These are phyloP conservation scores for Penicillium janthinellum DNA, from an alignment of 2,329 filamentous ascomycete genomes.

Conservation along the genomic window DNA sequence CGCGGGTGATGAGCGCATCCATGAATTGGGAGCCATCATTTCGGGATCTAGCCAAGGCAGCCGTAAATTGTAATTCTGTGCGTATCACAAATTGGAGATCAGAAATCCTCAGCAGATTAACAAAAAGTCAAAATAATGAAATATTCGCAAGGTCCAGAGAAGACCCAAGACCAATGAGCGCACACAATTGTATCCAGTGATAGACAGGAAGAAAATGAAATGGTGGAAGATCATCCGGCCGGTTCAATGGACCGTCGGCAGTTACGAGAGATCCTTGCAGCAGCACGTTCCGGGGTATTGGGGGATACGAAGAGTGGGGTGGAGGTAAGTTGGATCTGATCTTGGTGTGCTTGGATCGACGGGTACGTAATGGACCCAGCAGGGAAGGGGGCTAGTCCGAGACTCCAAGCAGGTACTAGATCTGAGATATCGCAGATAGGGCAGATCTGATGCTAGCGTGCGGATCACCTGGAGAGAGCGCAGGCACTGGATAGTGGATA, in stretches of 20 bases:
- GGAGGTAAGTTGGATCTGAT: neutral
- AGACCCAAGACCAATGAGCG: neutral
- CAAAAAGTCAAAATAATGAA: neutral
- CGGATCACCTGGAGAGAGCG: constrained; percentile 18
- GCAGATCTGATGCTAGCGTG: constrained; percentile 25
- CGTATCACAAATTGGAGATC: constrained; percentile 10
- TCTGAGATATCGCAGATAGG: constrained; percentile 25
- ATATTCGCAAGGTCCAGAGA: neutral
- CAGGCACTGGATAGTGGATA: neutral
- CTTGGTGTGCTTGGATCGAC: neutral
- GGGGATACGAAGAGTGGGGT: constrained; percentile 16
- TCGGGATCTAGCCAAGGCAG: constrained; percentile 18
- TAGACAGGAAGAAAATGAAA: constrained; percentile 4
- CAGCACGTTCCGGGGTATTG: constrained; percentile 22
- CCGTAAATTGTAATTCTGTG: constrained; percentile 3
- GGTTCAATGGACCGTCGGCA: constrained; percentile 10
- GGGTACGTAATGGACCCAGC: neutral
- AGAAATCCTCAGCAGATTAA: neutral
- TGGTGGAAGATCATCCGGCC: constrained; percentile 16
- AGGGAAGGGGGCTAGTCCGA: neutral
- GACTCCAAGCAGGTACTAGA: constrained; percentile 12
- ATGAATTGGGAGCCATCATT: constrained; percentile 19
- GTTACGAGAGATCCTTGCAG: constrained; percentile 25
- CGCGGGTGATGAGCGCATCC: constrained; percentile 13
- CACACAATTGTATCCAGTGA: neutral